Evolutionary conservation across 306 rosid species (phyloP), one percentile per base, ranked within the genome.

Genomic region (Rosa multiflora): DNA sequence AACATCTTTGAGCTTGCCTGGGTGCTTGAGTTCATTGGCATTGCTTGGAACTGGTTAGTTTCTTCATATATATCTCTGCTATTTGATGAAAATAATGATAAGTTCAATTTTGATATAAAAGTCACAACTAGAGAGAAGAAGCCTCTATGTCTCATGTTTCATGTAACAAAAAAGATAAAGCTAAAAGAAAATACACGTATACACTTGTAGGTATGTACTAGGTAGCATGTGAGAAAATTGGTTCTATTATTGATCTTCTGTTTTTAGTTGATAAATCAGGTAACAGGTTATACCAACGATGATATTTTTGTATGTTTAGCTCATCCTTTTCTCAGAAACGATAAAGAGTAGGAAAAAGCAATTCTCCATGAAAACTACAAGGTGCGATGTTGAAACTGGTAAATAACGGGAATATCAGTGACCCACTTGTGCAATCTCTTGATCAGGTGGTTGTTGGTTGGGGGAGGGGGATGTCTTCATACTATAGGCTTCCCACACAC

Each of bases 31-130:
- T 78, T 84, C 91, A 35, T 69, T 94, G 81, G 74, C 85, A 13
- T 85, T 94, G 86, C 83, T 86, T 40, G 98, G 98, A 84, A 86
- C 93, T 35, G 97, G 98, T 92, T 51, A 86, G 94, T 85, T 83
- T 72, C 75, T 74, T 39, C 53, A 76, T 75, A 67, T 74, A 76
- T 75, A 67, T 74, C 76, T 26, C 17, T 67, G 46, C 12, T 58
- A 44, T 56, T 48, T 29, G 11, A 56, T 48, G 10, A 23, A 59
- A 46, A 73, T 21, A 59, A 69, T 49, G 70, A 80, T 79, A 11
- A 23, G 49, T 64, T 21, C 43, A 52, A 51, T 35, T 56, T 69
- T 17, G 15, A 26, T 61, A 43, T 8, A 43, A 46, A 23, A 8
- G 52, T 56, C 44, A 21, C 1, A 42, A 32, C 21, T 11, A 0